Evolutionary conservation across 345 rosid species (phyloP).

Genomic region (Brassica carinata): DNA sequence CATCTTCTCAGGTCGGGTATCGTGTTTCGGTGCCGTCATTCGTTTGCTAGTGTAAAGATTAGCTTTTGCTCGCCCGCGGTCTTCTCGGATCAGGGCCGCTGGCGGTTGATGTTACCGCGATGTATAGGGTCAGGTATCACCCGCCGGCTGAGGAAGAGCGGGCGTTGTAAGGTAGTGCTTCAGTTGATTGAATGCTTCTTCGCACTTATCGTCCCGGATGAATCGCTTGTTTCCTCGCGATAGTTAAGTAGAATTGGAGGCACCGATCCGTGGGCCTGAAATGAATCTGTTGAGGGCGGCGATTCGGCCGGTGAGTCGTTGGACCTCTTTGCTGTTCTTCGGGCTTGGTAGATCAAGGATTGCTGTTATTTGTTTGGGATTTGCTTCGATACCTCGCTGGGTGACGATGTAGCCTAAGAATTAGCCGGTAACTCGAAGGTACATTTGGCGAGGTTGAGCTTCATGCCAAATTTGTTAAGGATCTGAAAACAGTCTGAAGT

Average conservation of each 20-base stretch:
- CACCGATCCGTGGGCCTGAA: not conserved
- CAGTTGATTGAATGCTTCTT: not conserved
- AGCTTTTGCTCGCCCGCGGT: not conserved
- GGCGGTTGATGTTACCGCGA: not conserved
- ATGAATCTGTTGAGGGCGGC: not conserved
- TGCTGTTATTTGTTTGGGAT: not conserved
- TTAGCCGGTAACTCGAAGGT: not conserved
- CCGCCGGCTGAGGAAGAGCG: not conserved
- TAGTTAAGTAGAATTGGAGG: not conserved
- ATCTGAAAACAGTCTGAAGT: no score
- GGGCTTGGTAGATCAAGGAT: not conserved
- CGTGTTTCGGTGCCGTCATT: no score
- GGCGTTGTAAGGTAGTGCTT: not conserved
- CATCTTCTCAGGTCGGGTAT: no score
- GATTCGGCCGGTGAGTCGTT: not conserved
- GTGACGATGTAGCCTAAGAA: not conserved
- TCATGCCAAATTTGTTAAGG: not conserved
- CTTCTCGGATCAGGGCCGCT: not conserved
- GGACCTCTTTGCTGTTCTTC: not conserved
- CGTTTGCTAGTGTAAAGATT: not conserved
- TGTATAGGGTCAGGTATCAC: not conserved
- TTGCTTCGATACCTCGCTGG: not conserved
- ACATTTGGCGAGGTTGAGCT: not conserved
- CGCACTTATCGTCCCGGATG: not conserved
- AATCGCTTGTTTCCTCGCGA: not conserved